Base-by-base conservation (phyloP, 2,329 filamentous ascomycete genomes). In the Fusarium hainanense region DNA sequence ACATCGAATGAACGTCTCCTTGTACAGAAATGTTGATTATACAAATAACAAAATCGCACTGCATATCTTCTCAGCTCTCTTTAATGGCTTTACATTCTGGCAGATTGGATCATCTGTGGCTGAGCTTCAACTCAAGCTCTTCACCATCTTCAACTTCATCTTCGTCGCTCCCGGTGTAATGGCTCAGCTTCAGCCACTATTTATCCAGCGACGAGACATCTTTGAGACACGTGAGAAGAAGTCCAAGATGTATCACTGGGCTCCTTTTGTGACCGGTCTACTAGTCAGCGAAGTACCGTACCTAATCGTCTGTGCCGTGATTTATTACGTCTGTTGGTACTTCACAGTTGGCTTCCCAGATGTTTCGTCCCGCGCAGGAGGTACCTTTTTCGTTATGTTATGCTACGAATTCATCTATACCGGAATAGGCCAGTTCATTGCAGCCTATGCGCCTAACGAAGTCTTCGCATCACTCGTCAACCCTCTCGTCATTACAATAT, bases 1-100 rank as follows among this genome's bases (percentile, higher is more conserved):
- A 11, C 78, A 85, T 6, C 91, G 92, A 28, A 87, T 85, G 79
- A 89, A 88, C 69, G 75, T 87, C 0, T 83, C 89, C 0, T 81
- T 93, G 7, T 93, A 83, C 80, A 85, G 91, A 58, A 92, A 92
- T 75, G 85, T 83, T 1, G 87, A 90, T 54, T 92, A 93, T 68
- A 77, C 90, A 58, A 87, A 88, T 76, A 90, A 88, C 82, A 91
- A 91, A 77, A 77, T 91, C 2, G 78, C 81, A 0, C 79, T 90
- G 3, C 87, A 90, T 72, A 79, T 89, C 23, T 79, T 80, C 16
- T 83, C 82, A 0, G 86, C 84, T 0, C 81, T 90, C 1, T 88
- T 89, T 79, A 89, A 87, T 72, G 88, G 87, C 2, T 90, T 90
- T 68, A 84, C 85, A 0, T 90, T 89, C 74, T 90, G 87, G 87